Base-by-base conservation (phyloP, 1,284 basidiomycete species). In the Entoloma clypeatum region DNA sequence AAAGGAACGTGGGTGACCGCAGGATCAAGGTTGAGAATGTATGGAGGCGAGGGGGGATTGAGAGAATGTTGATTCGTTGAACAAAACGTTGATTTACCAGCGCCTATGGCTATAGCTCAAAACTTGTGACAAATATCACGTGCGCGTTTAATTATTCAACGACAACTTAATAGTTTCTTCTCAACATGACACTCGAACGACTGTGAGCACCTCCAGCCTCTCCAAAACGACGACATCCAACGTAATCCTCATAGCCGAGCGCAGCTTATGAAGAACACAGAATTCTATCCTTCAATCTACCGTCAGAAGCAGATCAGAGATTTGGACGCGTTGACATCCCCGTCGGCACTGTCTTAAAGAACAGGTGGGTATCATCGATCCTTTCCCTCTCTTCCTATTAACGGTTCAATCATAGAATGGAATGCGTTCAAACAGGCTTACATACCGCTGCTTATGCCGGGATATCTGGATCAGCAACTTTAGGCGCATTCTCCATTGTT, bases 1-100 rank as follows among this genome's bases (percentile, higher is more conserved):
- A 94, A 99, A 2, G 92, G 91, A 29, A 94, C 75, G 44, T 85
- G 83, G 7, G 84, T 75, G 1, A 99, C 95, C 0, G 96, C 96
- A 2, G 96, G 96, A 63, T 99, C 96, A 45, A 99, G 84, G 63
- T 99, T 99, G 62, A 99, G 77, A 57, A 98, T 82, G 67, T 99
- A 99, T 0, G 95, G 94, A 2, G 89, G 87, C 16, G 64, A 70
- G n/a, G 73, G 69, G 0, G 79, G 72, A 30, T 76, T 56, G 33
- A 62, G 61, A 0, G 77, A 70, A 57, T 93, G 88, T 36, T 95
- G 68, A 64, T 95, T 79, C 14, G 92, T 79, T 58, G 95, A 91
- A 21, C 98, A 91, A 61, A 99, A 91, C 1, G 96, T 98, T 3
- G 95, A 96, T 69, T 99, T 98, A 51, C 96, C 92, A 7, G 89